Conservation (phyloP, 2,329 filamentous ascomycete species). For the Zalaria obscura region DNA sequence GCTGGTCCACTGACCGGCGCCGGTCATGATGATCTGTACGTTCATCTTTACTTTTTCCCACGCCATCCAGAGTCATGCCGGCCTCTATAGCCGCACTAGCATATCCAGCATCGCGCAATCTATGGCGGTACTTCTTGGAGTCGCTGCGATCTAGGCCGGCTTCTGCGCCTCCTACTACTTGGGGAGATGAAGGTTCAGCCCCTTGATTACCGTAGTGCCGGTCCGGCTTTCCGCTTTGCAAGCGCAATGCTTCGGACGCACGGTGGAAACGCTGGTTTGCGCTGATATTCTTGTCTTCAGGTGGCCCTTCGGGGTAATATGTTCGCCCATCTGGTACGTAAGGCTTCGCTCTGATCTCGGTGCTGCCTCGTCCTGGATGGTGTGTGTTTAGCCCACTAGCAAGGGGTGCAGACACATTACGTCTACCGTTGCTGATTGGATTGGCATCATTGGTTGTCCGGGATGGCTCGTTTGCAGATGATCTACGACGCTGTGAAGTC, state of each 20-base stretch:
- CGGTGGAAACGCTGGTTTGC: slow-evolving; percentile 5
- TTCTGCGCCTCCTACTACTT: neutral
- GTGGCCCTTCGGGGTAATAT: neutral
- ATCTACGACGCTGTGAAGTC: neutral
- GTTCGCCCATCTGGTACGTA: neutral
- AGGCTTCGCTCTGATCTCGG: neutral
- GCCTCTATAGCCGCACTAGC: slow-evolving; percentile 16
- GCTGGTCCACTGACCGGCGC: neutral
- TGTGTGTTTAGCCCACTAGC: neutral
- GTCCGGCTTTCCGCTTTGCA: neutral
- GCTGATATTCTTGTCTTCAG: neutral
- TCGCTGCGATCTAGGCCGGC: neutral
- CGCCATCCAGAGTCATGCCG: slow-evolving; percentile 5
- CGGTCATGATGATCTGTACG: neutral
- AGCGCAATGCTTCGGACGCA: slow-evolving; percentile 5
- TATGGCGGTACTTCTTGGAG: slow-evolving; percentile 11
- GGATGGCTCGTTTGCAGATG: neutral
- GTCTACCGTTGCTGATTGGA: neutral
- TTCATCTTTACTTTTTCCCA: neutral
- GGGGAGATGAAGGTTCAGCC: neutral
- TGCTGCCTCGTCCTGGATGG: neutral
- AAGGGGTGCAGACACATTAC: neutral
- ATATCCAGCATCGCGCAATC: slow-evolving; percentile 17
- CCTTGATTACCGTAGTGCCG: neutral
- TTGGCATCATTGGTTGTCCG: neutral